Evolutionary conservation across 768 basidiomycete species (phyloP), one percentile per base, ranked within the genome.

Genomic region (Pleurotus cornucopiae): DNA sequence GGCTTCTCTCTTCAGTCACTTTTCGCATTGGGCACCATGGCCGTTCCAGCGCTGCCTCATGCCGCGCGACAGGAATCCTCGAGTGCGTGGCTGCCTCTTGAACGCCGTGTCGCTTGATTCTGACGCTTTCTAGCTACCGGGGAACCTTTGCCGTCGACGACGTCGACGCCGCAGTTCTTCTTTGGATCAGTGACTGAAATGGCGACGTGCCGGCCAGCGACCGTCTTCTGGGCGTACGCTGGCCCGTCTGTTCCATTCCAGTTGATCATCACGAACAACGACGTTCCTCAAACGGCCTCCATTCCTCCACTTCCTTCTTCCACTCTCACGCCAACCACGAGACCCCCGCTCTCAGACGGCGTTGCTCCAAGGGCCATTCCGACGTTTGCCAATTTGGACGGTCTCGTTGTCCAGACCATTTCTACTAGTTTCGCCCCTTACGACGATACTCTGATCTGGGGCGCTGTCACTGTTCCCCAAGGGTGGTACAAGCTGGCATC

Each of bases 401-500:
- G 57, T 14, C 25, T 40, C 23, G 49, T 73, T 12, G 57, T 63
- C 1, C 46, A 64, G 2, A 47, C 48, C 12, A 49, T 83, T 25
- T 69, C 58, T 12, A 56, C 58, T 0, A 62, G 63, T 6, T 45
- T 75, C n/a, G 61, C 69, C 53, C 69, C 79, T 3, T 23, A 48
- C 11, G 21, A 13, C 1, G 5, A 9, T 0, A 55, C 53, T 14
- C 82, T 68, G 65, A 66, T 61, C 3, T 84, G 85, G 84, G 3
- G 64, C 1, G 45, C 67, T 2, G 81, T 86, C 47, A 71, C 72
- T 56, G 65, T 83, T 20, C 64, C 77, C 0, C 66, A 72, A 52
- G 84, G 84, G 3, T 76, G 72, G 73, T 86, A 86, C 61, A 45
- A 59, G 11, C 20, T 84, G 16, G 58, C 53, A 0, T 71, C 69